Conservation (phyloP, 78 protist species). For the Mastigamoeba balamuthi region DNA sequence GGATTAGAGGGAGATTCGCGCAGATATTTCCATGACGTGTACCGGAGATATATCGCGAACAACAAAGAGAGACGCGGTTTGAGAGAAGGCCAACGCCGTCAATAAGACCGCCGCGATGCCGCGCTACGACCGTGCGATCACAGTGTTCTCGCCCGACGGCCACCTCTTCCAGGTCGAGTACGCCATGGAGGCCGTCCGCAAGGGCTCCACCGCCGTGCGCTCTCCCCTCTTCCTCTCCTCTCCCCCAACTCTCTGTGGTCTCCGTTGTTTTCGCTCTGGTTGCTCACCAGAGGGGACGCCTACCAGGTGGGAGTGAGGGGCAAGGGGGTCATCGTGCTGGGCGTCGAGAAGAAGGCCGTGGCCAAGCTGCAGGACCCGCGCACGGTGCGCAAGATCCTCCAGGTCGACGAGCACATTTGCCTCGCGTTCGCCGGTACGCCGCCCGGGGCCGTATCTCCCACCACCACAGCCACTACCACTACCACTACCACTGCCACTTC, state of each 20-base stretch:
- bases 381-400: conserved; percentile 91
- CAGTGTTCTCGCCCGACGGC: conserved; percentile 99
- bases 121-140: conserved; percentile 97
- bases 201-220: conserved; percentile 92
- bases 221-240: neutral
- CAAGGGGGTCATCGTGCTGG: conserved; percentile 81
- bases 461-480: too few species aligned
- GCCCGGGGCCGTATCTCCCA: too few species aligned
- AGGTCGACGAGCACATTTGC: conserved; percentile 88
- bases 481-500: too few species aligned
- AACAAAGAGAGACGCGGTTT: too few species aligned
- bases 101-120: conserved; percentile 5
- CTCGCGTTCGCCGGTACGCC: conserved; percentile 89
- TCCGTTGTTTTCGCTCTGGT: neutral
- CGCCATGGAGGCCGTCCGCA: conserved; percentile 98
- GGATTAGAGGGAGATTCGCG: too few species aligned
- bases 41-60: too few species aligned
- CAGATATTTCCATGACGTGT: too few species aligned
- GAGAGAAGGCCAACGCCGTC: too few species aligned
- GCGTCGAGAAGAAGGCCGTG: conserved; percentile 78
- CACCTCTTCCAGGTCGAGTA: conserved; percentile 96
- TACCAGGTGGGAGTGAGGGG: conserved; percentile 81
- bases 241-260: too few species aligned
- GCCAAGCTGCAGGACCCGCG: conserved; percentile 92
- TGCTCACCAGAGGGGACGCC: neutral